A percentile compares a stretch with the other conserved stretches of the same genome.
These are phyloP conservation scores for Rosa rugosa DNA, from an alignment of 306 rosid genomes.

Conservation along the genomic window DNA sequence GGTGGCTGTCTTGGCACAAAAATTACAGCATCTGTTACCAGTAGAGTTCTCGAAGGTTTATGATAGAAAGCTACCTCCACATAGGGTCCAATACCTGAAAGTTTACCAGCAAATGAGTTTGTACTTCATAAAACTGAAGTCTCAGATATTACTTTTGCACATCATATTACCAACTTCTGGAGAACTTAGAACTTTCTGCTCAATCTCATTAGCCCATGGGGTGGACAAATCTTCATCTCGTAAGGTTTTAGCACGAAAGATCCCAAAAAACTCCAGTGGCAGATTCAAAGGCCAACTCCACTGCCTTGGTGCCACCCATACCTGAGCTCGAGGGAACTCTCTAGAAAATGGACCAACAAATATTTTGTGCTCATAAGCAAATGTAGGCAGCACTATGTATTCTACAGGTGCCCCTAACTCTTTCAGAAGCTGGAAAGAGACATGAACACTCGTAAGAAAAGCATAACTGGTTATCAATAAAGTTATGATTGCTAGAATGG, in stretches of 20 bases:
- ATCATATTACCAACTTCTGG: conserved; percentile 91
- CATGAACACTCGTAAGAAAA: conserved; percentile 13
- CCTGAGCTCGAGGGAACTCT: conserved; percentile 77
- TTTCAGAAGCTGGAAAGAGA: conserved; percentile 69
- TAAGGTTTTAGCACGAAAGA: conserved; percentile 80
- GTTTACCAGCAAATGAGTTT: conserved; percentile 38
- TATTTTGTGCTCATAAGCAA: conserved; percentile 94
- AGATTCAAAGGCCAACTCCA: conserved; percentile 99
- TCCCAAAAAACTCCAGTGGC: conserved; percentile 84
- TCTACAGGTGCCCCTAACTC: conserved; percentile 88
- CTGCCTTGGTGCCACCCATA: conserved; percentile 99
- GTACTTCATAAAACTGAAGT: background rate
- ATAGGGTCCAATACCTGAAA: conserved; percentile 89
- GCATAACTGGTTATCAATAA: background rate
- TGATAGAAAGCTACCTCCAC: conserved; percentile 97
- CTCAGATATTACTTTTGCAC: background rate
- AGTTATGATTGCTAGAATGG: conserved; percentile 15
- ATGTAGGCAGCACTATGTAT: conserved; percentile 85
- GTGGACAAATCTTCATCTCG: conserved; percentile 61
- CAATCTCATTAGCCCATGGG: conserved; percentile 87
- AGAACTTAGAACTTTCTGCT: conserved; percentile 84
- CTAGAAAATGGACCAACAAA: conserved; percentile 96
- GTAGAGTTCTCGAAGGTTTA: conserved; percentile 74
- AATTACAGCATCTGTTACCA: conserved; percentile 93
- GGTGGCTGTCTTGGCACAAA: conserved; percentile 91